Conservation (phyloP, 352 stramenopile species). For the Phytophthora parvispora region DNA sequence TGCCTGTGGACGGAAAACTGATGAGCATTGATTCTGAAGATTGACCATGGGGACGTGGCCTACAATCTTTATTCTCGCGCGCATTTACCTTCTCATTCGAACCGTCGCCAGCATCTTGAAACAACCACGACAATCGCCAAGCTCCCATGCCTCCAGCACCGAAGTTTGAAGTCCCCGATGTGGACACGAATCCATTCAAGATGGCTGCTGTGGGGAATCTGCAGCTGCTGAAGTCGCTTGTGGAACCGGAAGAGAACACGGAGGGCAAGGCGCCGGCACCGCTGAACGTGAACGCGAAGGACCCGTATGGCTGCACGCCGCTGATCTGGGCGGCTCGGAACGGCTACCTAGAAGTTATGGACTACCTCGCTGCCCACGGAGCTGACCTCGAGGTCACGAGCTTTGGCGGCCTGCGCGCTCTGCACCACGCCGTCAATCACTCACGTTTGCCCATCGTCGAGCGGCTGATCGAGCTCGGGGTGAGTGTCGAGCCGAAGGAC, state of each 20-base stretch:
- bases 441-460: slow-evolving; percentile 66
- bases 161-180: slow-evolving; percentile 84
- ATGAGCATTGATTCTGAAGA: not conserved
- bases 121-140: not conserved
- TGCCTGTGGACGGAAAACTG: slow-evolving; percentile 6
- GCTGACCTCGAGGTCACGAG: slow-evolving; percentile 75
- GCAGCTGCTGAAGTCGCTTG: slow-evolving; percentile 71
- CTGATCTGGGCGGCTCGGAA: slow-evolving; percentile 88
- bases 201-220: slow-evolving; percentile 86
- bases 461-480: slow-evolving; percentile 81
- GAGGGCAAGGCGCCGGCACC: slow-evolving; percentile 51
- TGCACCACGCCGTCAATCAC: slow-evolving; percentile 92
- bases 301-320: slow-evolving; percentile 84
- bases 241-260: slow-evolving; percentile 54
- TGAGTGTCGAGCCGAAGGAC: slow-evolving; percentile 82
- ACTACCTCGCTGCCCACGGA: slow-evolving; percentile 77
- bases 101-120: slow-evolving; percentile 21
- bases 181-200: slow-evolving; percentile 91
- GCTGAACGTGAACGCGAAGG: slow-evolving; percentile 84
- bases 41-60: too few relatives aligned
- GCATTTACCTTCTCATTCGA: slow-evolving; percentile 4
- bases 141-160: slow-evolving; percentile 29
- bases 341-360: slow-evolving; percentile 84
- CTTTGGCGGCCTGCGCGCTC: slow-evolving; percentile 83
- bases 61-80: too few relatives aligned